Base-by-base conservation (phyloP, 2,329 filamentous ascomycete genomes). In the Pestalotiopsis sp. region DNA sequence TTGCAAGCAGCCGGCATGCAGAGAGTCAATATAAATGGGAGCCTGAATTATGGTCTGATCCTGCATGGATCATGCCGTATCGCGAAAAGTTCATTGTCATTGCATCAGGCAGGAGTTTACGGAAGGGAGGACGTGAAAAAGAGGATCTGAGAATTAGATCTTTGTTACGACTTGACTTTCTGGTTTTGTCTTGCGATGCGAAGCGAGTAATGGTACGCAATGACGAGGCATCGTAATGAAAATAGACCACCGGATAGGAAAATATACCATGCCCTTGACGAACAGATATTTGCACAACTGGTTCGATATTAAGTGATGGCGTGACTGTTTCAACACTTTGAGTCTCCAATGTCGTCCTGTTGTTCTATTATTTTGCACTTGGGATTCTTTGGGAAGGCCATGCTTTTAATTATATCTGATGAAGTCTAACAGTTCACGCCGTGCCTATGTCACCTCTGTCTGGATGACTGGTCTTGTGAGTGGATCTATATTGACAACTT, bases 81-180 rank as follows among this genome's bases (percentile, higher is more conserved):
- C 59, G 20, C 45, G 45, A 61, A 61, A 59, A 61, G 36, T 27
- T 61, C 59, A 39, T 39, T 36, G 59, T 61, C 59, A 59, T 59
- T 59, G 57, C 59, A 61, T 61, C 31, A 59, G 57, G 59, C 59
- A 49, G 61, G 61, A 45, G 61, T 64, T 64, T n/a, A 41, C n/a
- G 61, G 36, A 64, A 20, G 38, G 61, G 36, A 11, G 61, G 25
- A n/a, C 39, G n/a, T 45, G 20, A 52, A 61, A 64, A 20, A 38
- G 59, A 62, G 49, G 61, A 64, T 64, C 61, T 64, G 38, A 20
- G 2, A 41, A 45, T 36, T 45, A 64, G 61, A 64, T 64, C 61
- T 64, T 64, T 64, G 61, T 41, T 64, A 64, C 61, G 61, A 64
- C 41, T 64, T 52, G 61, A 45, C 61, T 64, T 59, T 64, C 59